These are phyloP conservation scores for Camelina hispida DNA, from an alignment of 345 rosid genomes.

Conservation along the genomic window DNA sequence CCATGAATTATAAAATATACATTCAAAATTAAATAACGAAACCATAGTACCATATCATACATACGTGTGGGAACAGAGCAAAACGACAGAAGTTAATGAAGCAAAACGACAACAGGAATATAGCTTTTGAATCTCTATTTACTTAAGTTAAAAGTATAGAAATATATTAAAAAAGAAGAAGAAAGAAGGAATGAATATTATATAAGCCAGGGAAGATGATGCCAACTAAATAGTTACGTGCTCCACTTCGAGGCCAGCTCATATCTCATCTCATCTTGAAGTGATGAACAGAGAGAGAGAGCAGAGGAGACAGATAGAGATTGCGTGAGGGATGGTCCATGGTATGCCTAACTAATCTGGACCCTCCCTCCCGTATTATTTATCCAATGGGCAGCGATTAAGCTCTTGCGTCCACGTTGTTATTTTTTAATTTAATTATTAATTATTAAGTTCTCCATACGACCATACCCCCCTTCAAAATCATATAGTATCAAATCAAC, in stretches of 20 bases:
- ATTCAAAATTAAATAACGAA: neutral
- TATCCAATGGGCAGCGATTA: conserved; percentile 39
- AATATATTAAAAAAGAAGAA: no score
- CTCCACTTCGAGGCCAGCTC: conserved; percentile 40
- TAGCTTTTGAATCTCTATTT: neutral
- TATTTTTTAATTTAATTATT: neutral
- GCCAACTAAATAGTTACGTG: conserved; percentile 37
- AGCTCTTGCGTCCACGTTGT: conserved; percentile 39
- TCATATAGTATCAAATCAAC: conserved; percentile 27
- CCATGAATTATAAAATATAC: neutral
- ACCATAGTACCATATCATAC: conserved; percentile 2
- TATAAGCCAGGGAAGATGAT: conserved; percentile 29
- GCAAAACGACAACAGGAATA: conserved; percentile 18
- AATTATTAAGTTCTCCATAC: neutral
- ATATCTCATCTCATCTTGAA: conserved; percentile 16
- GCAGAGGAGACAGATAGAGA: conserved; percentile 20
- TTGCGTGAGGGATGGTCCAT: conserved; percentile 32
- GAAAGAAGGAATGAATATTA: no score
- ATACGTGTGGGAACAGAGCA: conserved; percentile 26
- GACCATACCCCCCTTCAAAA: neutral
- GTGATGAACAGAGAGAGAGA: conserved; percentile 31
- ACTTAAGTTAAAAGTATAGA: no score
- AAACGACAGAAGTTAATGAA: conserved; percentile 29
- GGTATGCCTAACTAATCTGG: conserved; percentile 18
- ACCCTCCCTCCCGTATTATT: neutral